These are phyloP conservation scores for Geotrichum histeridarum DNA, from an alignment of 1,139 yeast species.

Conservation along the genomic window DNA sequence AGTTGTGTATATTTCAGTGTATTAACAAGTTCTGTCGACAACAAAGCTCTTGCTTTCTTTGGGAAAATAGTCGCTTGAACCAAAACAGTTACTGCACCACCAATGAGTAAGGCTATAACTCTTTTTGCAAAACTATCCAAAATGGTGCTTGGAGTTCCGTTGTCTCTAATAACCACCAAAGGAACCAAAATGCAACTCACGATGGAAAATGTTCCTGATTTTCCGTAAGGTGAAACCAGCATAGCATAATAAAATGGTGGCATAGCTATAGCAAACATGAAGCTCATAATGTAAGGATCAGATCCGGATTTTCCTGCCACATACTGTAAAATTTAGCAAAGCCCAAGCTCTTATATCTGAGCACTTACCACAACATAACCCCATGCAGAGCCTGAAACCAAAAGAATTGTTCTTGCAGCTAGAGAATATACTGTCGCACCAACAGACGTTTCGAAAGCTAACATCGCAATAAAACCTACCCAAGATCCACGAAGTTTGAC, in stretches of 20 bases:
- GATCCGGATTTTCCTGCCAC: constrained; percentile 41
- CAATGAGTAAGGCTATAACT: constrained; percentile 47
- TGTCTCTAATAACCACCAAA: constrained; percentile 18
- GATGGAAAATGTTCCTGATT: constrained; percentile 47
- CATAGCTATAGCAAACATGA: constrained; percentile 43
- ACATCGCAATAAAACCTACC: constrained; percentile 50
- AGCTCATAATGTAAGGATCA: constrained; percentile 43
- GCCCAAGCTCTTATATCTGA: too few species aligned
- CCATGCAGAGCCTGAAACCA: constrained; percentile 47
- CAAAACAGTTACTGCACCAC: constrained; percentile 45
- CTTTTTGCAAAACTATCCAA: constrained; percentile 45
- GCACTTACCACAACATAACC: constrained; percentile 36
- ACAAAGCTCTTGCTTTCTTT: constrained; percentile 44
- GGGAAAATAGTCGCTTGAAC: constrained; percentile 47
- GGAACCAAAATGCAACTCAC: constrained; percentile 47
- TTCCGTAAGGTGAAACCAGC: constrained; percentile 45
- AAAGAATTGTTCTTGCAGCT: constrained; percentile 45
- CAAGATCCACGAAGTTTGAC: constrained; percentile 45
- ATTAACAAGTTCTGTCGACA: constrained; percentile 41
- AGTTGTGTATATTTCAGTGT: constrained; percentile 41
- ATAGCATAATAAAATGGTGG: constrained; percentile 44
- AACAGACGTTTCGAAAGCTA: constrained; percentile 47
- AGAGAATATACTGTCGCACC: constrained; percentile 49
- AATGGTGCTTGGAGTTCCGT: constrained; percentile 40
- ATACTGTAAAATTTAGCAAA: constrained; percentile 30